phyloP scores from a whole-genome alignment of 1,139 yeast genomes.

The Suhomyces bokatorum region DNA sequence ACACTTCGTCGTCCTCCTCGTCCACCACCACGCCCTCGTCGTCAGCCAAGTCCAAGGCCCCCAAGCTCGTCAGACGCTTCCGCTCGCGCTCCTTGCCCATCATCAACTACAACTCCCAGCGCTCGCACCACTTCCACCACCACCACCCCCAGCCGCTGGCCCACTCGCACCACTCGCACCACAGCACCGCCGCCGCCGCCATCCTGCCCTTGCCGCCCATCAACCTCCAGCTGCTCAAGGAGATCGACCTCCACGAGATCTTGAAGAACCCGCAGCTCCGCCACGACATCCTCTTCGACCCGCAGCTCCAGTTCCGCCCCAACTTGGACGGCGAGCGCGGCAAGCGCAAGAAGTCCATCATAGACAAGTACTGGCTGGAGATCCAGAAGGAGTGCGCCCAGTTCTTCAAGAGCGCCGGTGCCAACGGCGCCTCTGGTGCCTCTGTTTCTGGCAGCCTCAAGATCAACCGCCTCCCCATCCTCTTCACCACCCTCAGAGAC shows the following conservation, averaged over 20 bases:
- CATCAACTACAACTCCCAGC: constrained; percentile 35
- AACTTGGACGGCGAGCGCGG: constrained; percentile 91
- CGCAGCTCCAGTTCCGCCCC: constrained; percentile 89
- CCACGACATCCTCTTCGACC: constrained; percentile 91
- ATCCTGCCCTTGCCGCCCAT: constrained; percentile 72
- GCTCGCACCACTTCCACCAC: constrained; percentile 18
- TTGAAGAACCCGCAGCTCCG: constrained; percentile 89
- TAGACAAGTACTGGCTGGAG: constrained; percentile 83
- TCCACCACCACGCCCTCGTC: no score
- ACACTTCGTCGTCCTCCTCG: no score
- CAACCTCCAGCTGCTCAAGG: constrained; percentile 77
- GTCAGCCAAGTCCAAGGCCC: constrained; percentile 32
- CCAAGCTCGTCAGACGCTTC: constrained; percentile 41
- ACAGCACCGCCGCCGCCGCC: constrained; percentile 16
- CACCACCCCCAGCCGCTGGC: constrained; percentile 14
- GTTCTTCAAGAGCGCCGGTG: constrained; percentile 27
- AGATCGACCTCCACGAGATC: constrained; percentile 86
- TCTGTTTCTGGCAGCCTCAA: constrained; percentile 20
- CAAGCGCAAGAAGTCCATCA: constrained; percentile 67
- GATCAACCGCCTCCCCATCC: constrained; percentile 58
- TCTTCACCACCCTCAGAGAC: constrained; percentile 76
- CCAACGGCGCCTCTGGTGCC: neutral
- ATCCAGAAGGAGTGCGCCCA: constrained; percentile 62
- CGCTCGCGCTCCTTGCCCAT: constrained; percentile 47
- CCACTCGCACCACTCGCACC: constrained; percentile 13